Evolutionary conservation across 2,329 filamentous ascomycete species (phyloP), one percentile per base, ranked within the genome.

Genomic region (Aspergillus sp.): DNA sequence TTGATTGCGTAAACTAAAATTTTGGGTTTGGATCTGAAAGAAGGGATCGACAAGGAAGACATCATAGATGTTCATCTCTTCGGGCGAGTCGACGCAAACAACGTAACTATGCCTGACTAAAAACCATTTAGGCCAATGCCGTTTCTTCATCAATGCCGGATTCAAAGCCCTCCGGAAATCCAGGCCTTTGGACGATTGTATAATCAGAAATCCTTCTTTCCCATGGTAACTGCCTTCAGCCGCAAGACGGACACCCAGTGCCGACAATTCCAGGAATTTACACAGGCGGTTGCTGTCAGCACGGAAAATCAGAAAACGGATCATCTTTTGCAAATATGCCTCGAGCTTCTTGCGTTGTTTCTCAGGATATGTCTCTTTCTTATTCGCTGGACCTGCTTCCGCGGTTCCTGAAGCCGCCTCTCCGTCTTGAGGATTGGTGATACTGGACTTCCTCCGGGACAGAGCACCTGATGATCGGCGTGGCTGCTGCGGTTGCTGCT

Each of bases 21-120:
- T 62, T 67, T 90, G 90, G 43, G 86, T 82, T 50, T 90, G 83
- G 39, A 96, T 83, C 41, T 79, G 76, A 68, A 98, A 98, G 57
- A 87, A 85, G 1, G 86, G 78, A 61, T 98, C 93, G 27, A 97
- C 88, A n/a, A 98, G 77, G 65, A 96, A 97, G 19, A 98, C 93
- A 68, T 98, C 94, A 64, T 95, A 96, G 30, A 97, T 94, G 59
- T 95, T 91, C 86, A 97, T 95, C 57, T 95, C 95, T 64, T 97
- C 91, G 0, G 93, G 93, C 0, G 93, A 96, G 62, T 97, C 91
- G n/a, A 97, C 90, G 55, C 91, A 96, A 36, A 95, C 91, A 47
- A 98, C 85, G 60, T 98, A 98, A 70, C 90, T 97, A 67, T 97
- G 90, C 40, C 93, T 79, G n/a, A 98, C 90, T 13, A 97, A 75